Base-by-base conservation (phyloP, 805 yeast species). In the Metschnikowia proteae region DNA sequence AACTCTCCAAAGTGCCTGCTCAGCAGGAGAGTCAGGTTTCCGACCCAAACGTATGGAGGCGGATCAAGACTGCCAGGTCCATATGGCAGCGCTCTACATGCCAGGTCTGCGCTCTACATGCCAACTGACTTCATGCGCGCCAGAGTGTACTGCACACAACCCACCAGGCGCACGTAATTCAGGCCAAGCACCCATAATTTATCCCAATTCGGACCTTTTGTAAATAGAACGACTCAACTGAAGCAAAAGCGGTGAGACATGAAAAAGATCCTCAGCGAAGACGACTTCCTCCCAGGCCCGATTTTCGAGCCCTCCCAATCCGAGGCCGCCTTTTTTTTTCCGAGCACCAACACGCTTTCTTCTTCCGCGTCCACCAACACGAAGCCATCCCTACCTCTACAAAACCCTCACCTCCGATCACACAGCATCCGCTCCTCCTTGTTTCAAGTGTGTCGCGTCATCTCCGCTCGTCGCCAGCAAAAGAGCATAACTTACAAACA, bases 191-290 rank as follows among this genome's bases (percentile, higher is more conserved):
- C 41, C 43, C 28, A 9, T 33, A 42, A 32, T 42, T 42, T 42
- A 42, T 33, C 45, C 33, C 11, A 31, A 42, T 26, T 26, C 32
- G 45, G 45, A n/a, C 25, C 32, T 9, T 33, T 33, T 42, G 38
- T 42, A 42, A 42, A 42, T 42, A 42, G 38, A 42, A 33, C 26
- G 32, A 25, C 38, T 41, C 45, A 32, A 39, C 7, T 30, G 7
- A 29, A 26, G 45, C 45, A 34, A 26, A 33, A 33, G 27, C 37
- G 38, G 45, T 34, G 45, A 33, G 45, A 32, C 37, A 41, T 11
- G 27, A 41, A 41, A 42, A 33, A 42, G n/a, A 28, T 29, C 36
- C 38, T 42, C 38, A 33, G 32, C 44, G n/a, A 13, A 26, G 29
- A 5, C 45, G 17, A 29, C 29, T 4, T 23, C 36, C 31, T 8